A percentile compares a stretch with the other conserved stretches of the same genome.
These are phyloP conservation scores for Trichothecium roseum DNA, from an alignment of 2,329 filamentous ascomycete genomes.

Conservation along the genomic window DNA sequence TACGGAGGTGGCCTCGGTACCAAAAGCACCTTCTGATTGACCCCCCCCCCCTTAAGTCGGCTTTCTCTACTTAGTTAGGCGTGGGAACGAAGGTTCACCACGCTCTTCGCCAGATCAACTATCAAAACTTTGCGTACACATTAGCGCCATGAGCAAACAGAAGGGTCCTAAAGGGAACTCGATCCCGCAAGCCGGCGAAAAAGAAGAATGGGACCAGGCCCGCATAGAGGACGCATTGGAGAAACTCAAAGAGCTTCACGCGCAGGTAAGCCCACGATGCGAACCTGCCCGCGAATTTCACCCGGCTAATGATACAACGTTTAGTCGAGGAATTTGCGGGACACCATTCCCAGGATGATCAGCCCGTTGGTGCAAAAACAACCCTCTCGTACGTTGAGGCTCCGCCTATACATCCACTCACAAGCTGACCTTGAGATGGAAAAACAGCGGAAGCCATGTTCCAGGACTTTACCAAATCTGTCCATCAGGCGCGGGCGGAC, in stretches of 20 bases:
- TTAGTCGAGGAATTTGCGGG: slow-evolving; percentile 22
- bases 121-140: no score
- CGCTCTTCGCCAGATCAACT: no score
- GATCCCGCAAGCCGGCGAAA: no score
- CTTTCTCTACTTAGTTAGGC: no score
- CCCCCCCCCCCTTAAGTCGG: no score
- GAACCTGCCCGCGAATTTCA: background rate
- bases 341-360: slow-evolving; percentile 26
- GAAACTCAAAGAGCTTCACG: slow-evolving; percentile 42
- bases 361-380: slow-evolving; percentile 40
- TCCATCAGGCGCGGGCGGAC: slow-evolving; percentile 36
- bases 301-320: slow-evolving; percentile 1
- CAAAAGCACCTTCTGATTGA: no score
- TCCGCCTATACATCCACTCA: slow-evolving; percentile 9
- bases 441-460: slow-evolving; percentile 39
- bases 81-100: no score
- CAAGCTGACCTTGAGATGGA: background rate
- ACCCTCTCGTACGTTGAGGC: slow-evolving; percentile 34
- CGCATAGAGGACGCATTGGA: slow-evolving; percentile 38
- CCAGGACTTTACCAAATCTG: slow-evolving; percentile 34
- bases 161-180: background rate
- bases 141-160: slow-evolving; percentile 1
- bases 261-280: slow-evolving; percentile 37
- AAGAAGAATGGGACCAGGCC: slow-evolving; percentile 34
- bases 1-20: no score